phyloP scores from a whole-genome alignment of 75 land plant genomes.

The Picea glauca region DNA sequence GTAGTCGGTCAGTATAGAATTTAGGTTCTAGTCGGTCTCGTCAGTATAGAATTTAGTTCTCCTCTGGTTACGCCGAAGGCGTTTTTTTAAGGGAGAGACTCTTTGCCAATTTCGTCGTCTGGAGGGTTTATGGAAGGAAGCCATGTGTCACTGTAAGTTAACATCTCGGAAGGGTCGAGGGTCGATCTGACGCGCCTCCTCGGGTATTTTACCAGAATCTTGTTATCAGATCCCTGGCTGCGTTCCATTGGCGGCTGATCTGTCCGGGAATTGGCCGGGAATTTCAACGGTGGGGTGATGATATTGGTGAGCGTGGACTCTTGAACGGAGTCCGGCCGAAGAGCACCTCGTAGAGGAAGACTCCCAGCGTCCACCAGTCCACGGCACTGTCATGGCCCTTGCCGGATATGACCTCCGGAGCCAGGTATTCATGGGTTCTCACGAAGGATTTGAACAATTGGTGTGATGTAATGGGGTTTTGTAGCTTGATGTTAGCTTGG shows the following conservation, averaged over 20 bases:
- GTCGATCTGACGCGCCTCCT: conserved; percentile 19
- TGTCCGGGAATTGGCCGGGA: conserved; percentile 15
- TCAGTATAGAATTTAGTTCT: too few relatives aligned
- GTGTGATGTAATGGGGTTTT: too few relatives aligned
- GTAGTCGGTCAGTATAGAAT: too few relatives aligned
- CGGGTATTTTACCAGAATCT: conserved; percentile 36
- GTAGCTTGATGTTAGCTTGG: too few relatives aligned
- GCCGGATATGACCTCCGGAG: conserved; percentile 71
- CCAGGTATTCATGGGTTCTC: conserved; percentile 84
- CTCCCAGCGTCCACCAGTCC: conserved; percentile 90
- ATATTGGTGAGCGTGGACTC: conserved; percentile 68
- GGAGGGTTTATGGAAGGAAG: too few relatives aligned
- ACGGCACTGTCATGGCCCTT: conserved; percentile 70
- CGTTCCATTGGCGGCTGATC: conserved; percentile 10
- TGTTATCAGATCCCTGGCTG: conserved; percentile 44
- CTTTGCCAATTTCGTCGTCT: too few relatives aligned
- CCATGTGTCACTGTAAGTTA: too few relatives aligned
- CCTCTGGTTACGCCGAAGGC: too few relatives aligned
- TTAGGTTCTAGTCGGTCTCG: too few relatives aligned
- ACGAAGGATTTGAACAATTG: conserved; percentile 37
- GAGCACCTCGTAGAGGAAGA: conserved; percentile 69
- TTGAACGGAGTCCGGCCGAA: conserved; percentile 77
- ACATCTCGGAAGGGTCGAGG: background rate
- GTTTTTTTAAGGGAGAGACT: too few relatives aligned
- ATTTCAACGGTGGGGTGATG: conserved; percentile 23